Evolutionary conservation across 192 early-diverging fungal species (phyloP).

Genomic region (Backusella morwellensis): DNA sequence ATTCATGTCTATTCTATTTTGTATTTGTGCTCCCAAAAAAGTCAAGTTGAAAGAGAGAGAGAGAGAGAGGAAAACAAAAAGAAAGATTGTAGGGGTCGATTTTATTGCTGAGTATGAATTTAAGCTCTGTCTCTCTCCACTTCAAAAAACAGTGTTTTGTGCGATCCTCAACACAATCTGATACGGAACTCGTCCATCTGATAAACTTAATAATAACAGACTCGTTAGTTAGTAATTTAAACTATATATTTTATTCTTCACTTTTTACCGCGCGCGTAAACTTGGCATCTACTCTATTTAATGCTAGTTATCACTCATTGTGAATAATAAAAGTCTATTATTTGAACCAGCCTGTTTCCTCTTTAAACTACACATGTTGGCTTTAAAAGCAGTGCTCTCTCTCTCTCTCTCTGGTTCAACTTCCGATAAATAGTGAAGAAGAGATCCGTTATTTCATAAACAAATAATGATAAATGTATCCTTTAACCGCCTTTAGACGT

Average conservation of each 20-base stretch:
- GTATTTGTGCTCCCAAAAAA: background rate
- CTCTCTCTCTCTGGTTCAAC: background rate
- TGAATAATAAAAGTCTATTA: too few species aligned
- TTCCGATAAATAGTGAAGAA: background rate
- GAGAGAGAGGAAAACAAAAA: constrained; percentile 1
- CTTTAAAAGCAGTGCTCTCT: too few species aligned
- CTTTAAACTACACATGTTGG: too few species aligned
- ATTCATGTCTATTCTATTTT: background rate
- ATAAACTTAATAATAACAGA: background rate
- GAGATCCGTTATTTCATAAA: background rate
- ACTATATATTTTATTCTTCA: too few species aligned
- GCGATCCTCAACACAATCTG: background rate
- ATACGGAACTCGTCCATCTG: background rate
- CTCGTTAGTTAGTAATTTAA: background rate
- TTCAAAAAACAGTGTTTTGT: background rate
- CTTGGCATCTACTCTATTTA: too few species aligned
- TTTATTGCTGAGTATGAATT: background rate
- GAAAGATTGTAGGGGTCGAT: constrained; percentile 2
- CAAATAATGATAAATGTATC: too few species aligned
- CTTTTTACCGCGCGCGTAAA: too few species aligned
- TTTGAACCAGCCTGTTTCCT: too few species aligned
- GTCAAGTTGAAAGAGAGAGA: background rate
- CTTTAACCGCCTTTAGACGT: too few species aligned
- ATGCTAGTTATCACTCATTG: too few species aligned
- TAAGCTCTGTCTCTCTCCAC: background rate